Percentiles rank a stretch among this genome's conserved stretches.
Evolutionary conservation across 345 rosid species (phyloP).

Genomic region (Salix caprea): DNA sequence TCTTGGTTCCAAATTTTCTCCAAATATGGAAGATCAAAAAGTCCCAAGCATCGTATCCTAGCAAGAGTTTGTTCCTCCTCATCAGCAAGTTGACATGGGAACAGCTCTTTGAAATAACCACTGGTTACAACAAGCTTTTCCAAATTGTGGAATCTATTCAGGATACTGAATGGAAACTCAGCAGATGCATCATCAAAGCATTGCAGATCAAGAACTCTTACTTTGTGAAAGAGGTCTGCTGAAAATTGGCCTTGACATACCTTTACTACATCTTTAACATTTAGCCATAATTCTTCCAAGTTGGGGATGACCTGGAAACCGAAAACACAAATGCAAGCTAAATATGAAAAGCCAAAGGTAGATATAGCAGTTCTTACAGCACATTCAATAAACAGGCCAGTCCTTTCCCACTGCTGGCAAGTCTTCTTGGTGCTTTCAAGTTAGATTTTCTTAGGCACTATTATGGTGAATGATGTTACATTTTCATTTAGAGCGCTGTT

Average conservation of each 20-base stretch:
- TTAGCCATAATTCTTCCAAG: constrained; percentile 13
- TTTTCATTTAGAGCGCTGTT: too few species aligned
- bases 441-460: too few species aligned
- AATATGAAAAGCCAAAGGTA: too few species aligned
- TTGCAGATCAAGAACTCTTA: neutral
- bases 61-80: neutral
- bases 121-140: neutral
- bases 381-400: neutral
- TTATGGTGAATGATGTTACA: too few species aligned
- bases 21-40: rapidly evolving
- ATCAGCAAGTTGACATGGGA: neutral
- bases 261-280: neutral
- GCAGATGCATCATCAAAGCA: neutral
- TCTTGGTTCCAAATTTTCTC: constrained; percentile 9
- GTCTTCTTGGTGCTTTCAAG: too few species aligned
- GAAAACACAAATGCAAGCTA: neutral
- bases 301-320: constrained; percentile 15
- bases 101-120: constrained; percentile 4
- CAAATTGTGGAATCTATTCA: constrained; percentile 9
- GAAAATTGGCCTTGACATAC: neutral
- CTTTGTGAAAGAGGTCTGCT: neutral
- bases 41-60: neutral
- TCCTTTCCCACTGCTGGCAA: too few species aligned
- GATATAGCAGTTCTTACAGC: neutral
- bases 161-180: neutral